Conservation (phyloP, 2,329 filamentous ascomycete genomes). For the Rhinocladiella similis region DNA sequence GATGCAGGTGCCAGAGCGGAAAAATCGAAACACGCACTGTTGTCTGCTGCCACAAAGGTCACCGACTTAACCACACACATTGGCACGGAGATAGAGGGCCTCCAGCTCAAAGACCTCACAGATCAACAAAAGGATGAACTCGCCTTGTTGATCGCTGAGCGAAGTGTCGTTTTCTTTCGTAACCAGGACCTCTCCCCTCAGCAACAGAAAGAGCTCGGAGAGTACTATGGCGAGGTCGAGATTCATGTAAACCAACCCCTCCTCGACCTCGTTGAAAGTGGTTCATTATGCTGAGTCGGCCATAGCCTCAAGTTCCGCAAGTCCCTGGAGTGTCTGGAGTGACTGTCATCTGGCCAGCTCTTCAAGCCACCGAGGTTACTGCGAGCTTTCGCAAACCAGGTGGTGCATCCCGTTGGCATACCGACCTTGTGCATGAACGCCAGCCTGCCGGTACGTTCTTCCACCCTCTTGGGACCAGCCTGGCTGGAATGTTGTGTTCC, state of each 20-base stretch:
- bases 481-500: too few relatives aligned
- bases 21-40: slow-evolving; percentile 44
- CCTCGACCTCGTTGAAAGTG: slow-evolving; percentile 44
- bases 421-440: slow-evolving; percentile 56
- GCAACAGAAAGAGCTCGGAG: slow-evolving; percentile 34
- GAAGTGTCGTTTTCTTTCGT: slow-evolving; percentile 54
- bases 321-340: slow-evolving; percentile 48
- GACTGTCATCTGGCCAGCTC: slow-evolving; percentile 59
- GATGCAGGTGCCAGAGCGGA: slow-evolving; percentile 66
- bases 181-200: slow-evolving; percentile 48
- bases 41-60: slow-evolving; percentile 43
- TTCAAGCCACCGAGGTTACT: slow-evolving; percentile 57
- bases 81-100: slow-evolving; percentile 43
- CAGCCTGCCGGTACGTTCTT: slow-evolving; percentile 41
- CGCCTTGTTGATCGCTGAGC: slow-evolving; percentile 49
- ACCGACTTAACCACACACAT: slow-evolving; percentile 51
- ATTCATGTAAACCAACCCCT: slow-evolving; percentile 46
- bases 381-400: slow-evolving; percentile 64
- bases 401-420: slow-evolving; percentile 56
- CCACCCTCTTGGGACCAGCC: too few relatives aligned
- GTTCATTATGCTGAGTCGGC: slow-evolving; percentile 53
- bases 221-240: slow-evolving; percentile 43
- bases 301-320: slow-evolving; percentile 61
- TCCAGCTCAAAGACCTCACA: slow-evolving; percentile 54
- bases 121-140: slow-evolving; percentile 66